Evolutionary conservation across 129 eudicot species (phyloP).

Genomic region (Arctium lappa): DNA sequence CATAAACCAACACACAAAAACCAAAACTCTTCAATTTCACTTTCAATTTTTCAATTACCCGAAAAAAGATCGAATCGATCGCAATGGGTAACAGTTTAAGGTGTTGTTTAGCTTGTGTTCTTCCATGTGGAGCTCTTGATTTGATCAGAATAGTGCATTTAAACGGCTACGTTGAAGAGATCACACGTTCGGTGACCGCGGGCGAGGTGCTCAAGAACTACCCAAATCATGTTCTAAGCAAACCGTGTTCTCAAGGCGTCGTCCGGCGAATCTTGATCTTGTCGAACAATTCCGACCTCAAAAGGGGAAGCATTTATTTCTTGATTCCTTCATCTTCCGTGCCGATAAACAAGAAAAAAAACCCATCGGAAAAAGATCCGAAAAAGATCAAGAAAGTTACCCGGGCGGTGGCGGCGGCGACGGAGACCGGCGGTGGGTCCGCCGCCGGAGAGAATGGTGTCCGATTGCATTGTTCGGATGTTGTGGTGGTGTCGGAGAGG

Average conservation of each 20-base stretch:
- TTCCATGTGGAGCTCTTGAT: conserved; percentile 94
- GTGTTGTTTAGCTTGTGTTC: conserved; percentile 92
- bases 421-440: not conserved
- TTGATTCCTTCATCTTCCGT: conserved; percentile 68
- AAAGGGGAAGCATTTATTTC: conserved; percentile 79
- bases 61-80: conserved; percentile 2
- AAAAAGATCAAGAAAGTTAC: conserved; percentile 24
- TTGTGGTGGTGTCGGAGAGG: conserved; percentile 35
- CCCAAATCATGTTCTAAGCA: conserved; percentile 81
- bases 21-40: not conserved
- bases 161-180: conserved; percentile 80
- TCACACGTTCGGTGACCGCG: conserved; percentile 68
- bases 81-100: conserved; percentile 80
- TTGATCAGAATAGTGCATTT: conserved; percentile 82
- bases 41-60: not conserved
- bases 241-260: conserved; percentile 69
- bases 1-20: conserved; percentile 13
- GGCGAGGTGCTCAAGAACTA: conserved; percentile 70
- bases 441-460: not conserved
- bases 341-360: conserved; percentile 57
- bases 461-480: conserved; percentile 8
- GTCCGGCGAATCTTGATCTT: conserved; percentile 57
- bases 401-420: not conserved
- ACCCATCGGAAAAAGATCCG: conserved; percentile 14
- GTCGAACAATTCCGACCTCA: conserved; percentile 73